Conservation (phyloP, 345 rosid species). For the Acer campestre region DNA sequence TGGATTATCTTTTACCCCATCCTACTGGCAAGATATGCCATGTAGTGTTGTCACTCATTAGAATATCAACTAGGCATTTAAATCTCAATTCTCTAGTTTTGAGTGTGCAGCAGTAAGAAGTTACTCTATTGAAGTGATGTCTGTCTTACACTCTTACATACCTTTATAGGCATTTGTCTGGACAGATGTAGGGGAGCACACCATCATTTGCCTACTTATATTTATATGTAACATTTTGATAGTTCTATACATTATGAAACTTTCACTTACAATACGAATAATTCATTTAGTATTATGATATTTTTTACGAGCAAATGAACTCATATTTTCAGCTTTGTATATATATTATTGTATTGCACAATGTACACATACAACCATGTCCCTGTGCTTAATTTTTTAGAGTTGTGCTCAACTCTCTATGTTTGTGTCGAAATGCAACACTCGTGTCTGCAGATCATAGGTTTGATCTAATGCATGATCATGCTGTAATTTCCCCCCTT, state of each 20-base stretch:
- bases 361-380: not conserved
- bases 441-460: not conserved
- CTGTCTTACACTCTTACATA: not conserved
- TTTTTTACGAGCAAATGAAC: not conserved
- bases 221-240: not conserved
- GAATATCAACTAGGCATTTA: not conserved
- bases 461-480: slow-evolving; percentile 5
- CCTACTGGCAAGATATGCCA: not conserved
- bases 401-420: not conserved
- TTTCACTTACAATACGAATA: not conserved
- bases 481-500: not conserved
- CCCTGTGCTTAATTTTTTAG: not conserved
- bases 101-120: not conserved
- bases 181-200: not conserved
- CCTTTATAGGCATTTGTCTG: not conserved
- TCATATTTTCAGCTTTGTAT: not conserved
- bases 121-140: not conserved
- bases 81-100: not conserved
- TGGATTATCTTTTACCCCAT: not conserved
- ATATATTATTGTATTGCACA: not conserved
- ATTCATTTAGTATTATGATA: not conserved
- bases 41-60: not conserved
- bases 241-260: not conserved
- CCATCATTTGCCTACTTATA: not conserved
- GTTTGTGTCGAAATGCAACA: not conserved